Evolutionary conservation across 768 basidiomycete species (phyloP), one percentile per base, ranked within the genome.

Genomic region (Boletus subcaerulescens): DNA sequence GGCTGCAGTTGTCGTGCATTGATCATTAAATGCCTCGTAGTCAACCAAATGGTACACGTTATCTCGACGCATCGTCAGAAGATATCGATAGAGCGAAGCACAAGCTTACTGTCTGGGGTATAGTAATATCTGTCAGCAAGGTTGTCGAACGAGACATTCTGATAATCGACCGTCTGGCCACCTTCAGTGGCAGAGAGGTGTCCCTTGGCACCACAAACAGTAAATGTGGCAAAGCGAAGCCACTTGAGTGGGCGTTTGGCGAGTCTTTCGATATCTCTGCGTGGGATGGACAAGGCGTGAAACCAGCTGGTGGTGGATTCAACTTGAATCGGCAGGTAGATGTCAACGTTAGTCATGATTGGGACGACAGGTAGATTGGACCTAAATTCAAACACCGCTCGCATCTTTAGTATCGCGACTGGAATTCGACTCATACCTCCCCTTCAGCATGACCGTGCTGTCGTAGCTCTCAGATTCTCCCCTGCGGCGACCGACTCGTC

Each of bases 371-470:
- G n/a, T n/a, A 22, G 22, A 22, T 22, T 26, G 22, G 22, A 22
- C 22, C 8, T 9, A 29, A 29, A 29, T 29, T 29, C 26, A 29
- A 29, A 29, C 6, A 9, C 26, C 26, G 60, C 74, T 86, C 11
- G 48, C 38, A 20, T 40, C 8, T 49, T 49, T 18, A 32, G 13
- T 9, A 18, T 31, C 39, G n/a, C 48, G 5, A 49, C 29, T 5
- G 48, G 48, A 7, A 18, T 49, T 20, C 38, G 48, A 40, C 48
- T 49, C 39, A 17, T 40, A 13, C 26, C 39, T 18, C 48, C 48
- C 5, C 18, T 49, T 29, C 39, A 49, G n/a, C 48, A 49, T n/a
- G 48, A 40, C 48, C 38, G 18, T 20, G 48, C 48, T 18, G 39
- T 49, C 11, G 48, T 49, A 15, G 48, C 29, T 18, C 48, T 49